Base-by-base conservation (phyloP, 106 monocot genomes). In the Narthecium ossifragum region DNA sequence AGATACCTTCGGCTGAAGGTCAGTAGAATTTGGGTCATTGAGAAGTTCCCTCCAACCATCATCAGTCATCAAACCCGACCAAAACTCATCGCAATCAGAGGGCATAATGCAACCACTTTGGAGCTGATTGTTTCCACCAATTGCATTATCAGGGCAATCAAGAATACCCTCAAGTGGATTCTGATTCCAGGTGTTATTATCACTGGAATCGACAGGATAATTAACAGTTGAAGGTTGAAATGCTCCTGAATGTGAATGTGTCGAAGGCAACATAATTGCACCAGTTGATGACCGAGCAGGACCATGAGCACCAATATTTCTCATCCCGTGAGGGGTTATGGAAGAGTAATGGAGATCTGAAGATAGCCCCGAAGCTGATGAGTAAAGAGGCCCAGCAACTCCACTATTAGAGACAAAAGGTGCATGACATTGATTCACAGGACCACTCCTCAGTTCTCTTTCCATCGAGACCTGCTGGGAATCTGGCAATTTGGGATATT, bases 321-420 rank as follows among this genome's bases (percentile, higher is more conserved):
- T 31, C 47, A 58, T 69, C 30, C 53, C 73, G 57, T 53, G 37
- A n/a, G 68, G 31, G 27, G 61, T 31, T 31, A 45, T 30, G n/a
- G 78, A 74, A 45, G 80, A 75, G 47, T 58, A 65, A 52, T 78
- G 74, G 17, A 75, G 64, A 76, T 70, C 67, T 56, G 87, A 76
- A 43, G 72, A 60, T 18, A 81, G 62, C 20, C 66, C 86, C 11
- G 75, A 66, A 38, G 52, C 67, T 48, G 80, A 70, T 50, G 78
- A 75, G 54, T 55, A 61, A 46, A 75, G 70, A 46, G 78, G 70
- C 40, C 75, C 81, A 38, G 75, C 57, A 47, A 43, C 51, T n/a
- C 58, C 74, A 63, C 34, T 75, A 46, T 66, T 80, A 32, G 80
- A 75, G 60, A 67, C 59, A 32, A 80, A 65, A 62, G 64, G 69